These are phyloP conservation scores for Blastobotrys serpentis DNA, from an alignment of 1,139 yeast genomes.

Conservation along the genomic window DNA sequence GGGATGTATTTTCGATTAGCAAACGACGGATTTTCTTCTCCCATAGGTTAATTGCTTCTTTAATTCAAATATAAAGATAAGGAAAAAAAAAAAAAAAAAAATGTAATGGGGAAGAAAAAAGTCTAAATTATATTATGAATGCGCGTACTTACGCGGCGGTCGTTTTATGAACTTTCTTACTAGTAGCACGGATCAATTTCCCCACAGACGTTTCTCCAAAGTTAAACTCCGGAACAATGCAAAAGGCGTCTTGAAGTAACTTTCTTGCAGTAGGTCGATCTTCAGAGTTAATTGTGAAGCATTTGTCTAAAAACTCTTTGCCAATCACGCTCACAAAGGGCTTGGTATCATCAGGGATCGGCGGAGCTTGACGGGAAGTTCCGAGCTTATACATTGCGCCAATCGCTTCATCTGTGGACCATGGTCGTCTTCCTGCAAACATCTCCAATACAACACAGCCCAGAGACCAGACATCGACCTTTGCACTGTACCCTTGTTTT, in stretches of 20 bases:
- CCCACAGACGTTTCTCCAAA: slow-evolving; percentile 69
- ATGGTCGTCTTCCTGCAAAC: slow-evolving; percentile 62
- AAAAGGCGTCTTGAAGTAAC: slow-evolving; percentile 63
- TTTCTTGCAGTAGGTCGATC: slow-evolving; percentile 82
- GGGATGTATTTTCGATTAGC: slow-evolving; percentile 46
- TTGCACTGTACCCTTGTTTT: slow-evolving; percentile 93
- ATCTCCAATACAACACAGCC: slow-evolving; percentile 97
- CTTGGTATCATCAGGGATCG: slow-evolving; percentile 83
- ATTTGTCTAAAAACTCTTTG: slow-evolving; percentile 64
- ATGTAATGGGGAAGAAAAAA: too few relatives aligned
- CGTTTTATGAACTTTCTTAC: slow-evolving; percentile 1
- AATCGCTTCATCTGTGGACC: slow-evolving; percentile 53
- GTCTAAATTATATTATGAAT: too few relatives aligned
- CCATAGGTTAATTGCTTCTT: slow-evolving; percentile 13
- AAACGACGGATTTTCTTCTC: slow-evolving; percentile 21
- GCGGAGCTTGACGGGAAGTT: slow-evolving; percentile 81
- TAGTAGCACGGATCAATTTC: slow-evolving; percentile 40
- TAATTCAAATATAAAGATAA: too few relatives aligned
- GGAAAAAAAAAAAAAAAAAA: slow-evolving; percentile 3
- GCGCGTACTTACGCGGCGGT: not conserved
- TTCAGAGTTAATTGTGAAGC: slow-evolving; percentile 79
- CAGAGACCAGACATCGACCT: slow-evolving; percentile 69
- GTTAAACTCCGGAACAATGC: slow-evolving; percentile 51
- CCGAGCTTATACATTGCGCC: slow-evolving; percentile 61
- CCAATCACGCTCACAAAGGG: slow-evolving; percentile 64